Evolutionary conservation across 371 early-diverging fungal species (phyloP), one percentile per base, ranked within the genome.

Genomic region (Mucor velutinosus): DNA sequence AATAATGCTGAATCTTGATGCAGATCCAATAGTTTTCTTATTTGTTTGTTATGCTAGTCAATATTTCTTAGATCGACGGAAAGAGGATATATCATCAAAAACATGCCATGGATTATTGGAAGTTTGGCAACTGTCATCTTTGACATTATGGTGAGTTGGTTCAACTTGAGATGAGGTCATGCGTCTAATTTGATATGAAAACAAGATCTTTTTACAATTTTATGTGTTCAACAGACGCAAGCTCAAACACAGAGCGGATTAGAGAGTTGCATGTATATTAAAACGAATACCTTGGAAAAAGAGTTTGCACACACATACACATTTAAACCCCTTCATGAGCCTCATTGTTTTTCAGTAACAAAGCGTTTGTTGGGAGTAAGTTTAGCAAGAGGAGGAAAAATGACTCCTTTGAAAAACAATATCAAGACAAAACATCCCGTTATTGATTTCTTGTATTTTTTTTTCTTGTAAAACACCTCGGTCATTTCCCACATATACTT

Each of bases 21-120:
- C 14, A 41, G 14, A 23, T 5, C 27, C 12, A 32, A 3, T 47
- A 23, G 17, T 47, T 39, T 19, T 45, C 7, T 19, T 10, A 19
- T 19, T 2, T 32, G 35, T 23, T 37, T 37, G 37, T 37, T 39
- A 1, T 7, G 33, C 7, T 45, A 75, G 77, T 84, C 88, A 10
- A 85, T 89, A 37, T 65, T 89, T 63, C 70, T 82, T 14, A 73
- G 81, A 49, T 88, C 88, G 29, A 73, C 78, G 21, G 83, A 83
- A 25, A 69, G 72, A 11, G 62, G 69, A 21, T 81, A 78, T 41
- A 68, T 89, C 5, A 74, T 82, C 2, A 67, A 77, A 10, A 85
- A 87, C 47, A 64, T 86, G 11, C 81, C 89, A 14, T 89, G 89
- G 89, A 74, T 89, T 25, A 43, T 86, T 53, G 88, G 89, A 8